Conservation (phyloP, 768 basidiomycete species). For the Xerocomus potaroensis region DNA sequence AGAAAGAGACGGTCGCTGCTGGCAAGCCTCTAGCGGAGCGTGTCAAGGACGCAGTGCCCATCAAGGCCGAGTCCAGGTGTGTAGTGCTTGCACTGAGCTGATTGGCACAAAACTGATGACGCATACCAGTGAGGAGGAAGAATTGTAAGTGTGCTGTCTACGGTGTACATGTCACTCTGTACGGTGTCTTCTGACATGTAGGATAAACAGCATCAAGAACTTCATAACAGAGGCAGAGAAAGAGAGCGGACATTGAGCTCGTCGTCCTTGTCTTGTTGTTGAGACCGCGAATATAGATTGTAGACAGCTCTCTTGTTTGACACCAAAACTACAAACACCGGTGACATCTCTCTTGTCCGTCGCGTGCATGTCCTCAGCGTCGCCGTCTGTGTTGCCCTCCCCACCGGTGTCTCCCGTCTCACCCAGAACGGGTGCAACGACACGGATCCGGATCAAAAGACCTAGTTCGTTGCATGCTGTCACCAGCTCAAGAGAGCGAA, state of each 20-base stretch:
- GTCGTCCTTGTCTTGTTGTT: neutral
- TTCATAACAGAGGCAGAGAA: slow-evolving; percentile 84
- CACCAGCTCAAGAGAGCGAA: no score
- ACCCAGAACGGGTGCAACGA: slow-evolving; percentile 3
- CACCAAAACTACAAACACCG: no score
- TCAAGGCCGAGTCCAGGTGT: slow-evolving; percentile 66
- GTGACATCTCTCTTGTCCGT: no score
- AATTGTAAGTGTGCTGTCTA: slow-evolving; percentile 57
- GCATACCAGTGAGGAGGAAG: slow-evolving; percentile 67
- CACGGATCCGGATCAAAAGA: slow-evolving; percentile 17
- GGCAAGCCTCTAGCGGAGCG: slow-evolving; percentile 46
- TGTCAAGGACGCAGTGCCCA: slow-evolving; percentile 59
- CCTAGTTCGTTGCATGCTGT: no score
- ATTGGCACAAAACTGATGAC: slow-evolving; percentile 8
- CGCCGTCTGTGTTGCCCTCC: slow-evolving; percentile 6
- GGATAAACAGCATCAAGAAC: slow-evolving; percentile 67
- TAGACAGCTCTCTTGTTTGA: no score
- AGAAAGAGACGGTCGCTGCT: slow-evolving; percentile 40
- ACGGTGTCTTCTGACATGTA: slow-evolving; percentile 38
- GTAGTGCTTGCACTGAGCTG: slow-evolving; percentile 25
- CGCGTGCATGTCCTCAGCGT: no score
- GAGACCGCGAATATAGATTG: neutral
- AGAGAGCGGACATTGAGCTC: slow-evolving; percentile 44
- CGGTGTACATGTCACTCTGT: slow-evolving; percentile 15
- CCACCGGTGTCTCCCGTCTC: slow-evolving; percentile 19